Conservation (phyloP, 2,329 filamentous ascomycete species). For the Penicillium brevicompactum region DNA sequence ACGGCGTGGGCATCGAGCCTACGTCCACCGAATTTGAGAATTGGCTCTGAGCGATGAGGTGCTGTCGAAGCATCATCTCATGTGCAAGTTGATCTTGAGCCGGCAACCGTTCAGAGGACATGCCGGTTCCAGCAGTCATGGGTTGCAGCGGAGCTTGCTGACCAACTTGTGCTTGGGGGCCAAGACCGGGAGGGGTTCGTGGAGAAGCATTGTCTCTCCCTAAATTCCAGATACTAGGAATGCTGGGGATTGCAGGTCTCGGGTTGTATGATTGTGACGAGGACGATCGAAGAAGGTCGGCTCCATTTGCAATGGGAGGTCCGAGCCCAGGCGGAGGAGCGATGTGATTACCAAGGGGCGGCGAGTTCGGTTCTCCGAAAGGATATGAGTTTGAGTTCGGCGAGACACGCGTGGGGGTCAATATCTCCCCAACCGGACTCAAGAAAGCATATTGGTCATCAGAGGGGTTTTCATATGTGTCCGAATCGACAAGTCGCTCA, state of each 20-base stretch:
- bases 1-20: slow-evolving; percentile 27
- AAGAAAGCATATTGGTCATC: slow-evolving; percentile 32
- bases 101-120: slow-evolving; percentile 19
- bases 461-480: slow-evolving; percentile 40
- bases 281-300: slow-evolving; percentile 22
- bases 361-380: slow-evolving; percentile 25
- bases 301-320: slow-evolving; percentile 22
- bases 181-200: slow-evolving; percentile 41
- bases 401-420: slow-evolving; percentile 27
- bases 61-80: slow-evolving; percentile 32
- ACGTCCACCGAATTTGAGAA: slow-evolving; percentile 23
- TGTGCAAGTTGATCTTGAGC: slow-evolving; percentile 29
- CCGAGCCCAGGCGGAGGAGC: slow-evolving; percentile 38
- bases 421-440: slow-evolving; percentile 20
- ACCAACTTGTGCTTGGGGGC: slow-evolving; percentile 23
- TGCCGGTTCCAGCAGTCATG: slow-evolving; percentile 14
- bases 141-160: slow-evolving; percentile 23
- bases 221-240: slow-evolving; percentile 51
- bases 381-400: slow-evolving; percentile 22
- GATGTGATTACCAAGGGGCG: slow-evolving; percentile 30
- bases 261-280: slow-evolving; percentile 37
- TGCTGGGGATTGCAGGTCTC: slow-evolving; percentile 29
- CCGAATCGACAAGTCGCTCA: slow-evolving; percentile 43
- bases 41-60: slow-evolving; percentile 28
- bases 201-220: slow-evolving; percentile 43